A percentile compares a stretch with the other conserved stretches of the same genome.
Conservation (phyloP, 495 filamentous ascomycete genomes). For the Penicillium psychrofluorescens region DNA sequence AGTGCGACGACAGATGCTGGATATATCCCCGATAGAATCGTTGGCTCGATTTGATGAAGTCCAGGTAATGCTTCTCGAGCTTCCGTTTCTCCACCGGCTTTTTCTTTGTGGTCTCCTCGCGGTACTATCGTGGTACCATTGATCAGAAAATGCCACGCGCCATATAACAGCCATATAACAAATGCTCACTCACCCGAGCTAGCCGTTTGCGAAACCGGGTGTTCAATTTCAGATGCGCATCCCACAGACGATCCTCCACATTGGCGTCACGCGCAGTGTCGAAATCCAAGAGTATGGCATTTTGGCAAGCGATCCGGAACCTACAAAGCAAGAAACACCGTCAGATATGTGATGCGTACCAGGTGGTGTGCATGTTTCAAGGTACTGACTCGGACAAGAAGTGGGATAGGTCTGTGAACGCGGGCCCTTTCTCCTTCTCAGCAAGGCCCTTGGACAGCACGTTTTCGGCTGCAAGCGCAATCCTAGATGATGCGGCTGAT, state of each 20-base stretch:
- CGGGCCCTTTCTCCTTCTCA: constrained; percentile 47
- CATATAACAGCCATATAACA: not conserved
- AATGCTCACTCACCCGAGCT: constrained; percentile 31
- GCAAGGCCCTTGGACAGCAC: constrained; percentile 42
- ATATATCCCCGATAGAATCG: constrained; percentile 83
- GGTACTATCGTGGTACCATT: constrained; percentile 31
- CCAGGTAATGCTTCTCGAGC: constrained; percentile 67
- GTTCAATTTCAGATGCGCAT: constrained; percentile 69
- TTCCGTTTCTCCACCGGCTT: constrained; percentile 73
- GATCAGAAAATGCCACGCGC: constrained; percentile 8
- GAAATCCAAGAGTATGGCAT: constrained; percentile 66
- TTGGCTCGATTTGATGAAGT: constrained; percentile 79
- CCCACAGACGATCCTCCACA: constrained; percentile 71
- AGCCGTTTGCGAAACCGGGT: constrained; percentile 62
- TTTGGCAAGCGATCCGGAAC: constrained; percentile 62
- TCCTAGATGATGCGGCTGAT: constrained; percentile 19
- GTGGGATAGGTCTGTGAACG: constrained; percentile 51
- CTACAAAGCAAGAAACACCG: constrained; percentile 32
- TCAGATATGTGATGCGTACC: constrained; percentile 11
- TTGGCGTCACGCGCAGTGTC: constrained; percentile 54
- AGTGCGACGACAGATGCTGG: constrained; percentile 67
- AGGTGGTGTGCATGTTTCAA: not conserved
- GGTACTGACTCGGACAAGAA: constrained; percentile 50
- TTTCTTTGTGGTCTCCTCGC: constrained; percentile 48
- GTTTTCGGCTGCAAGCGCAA: constrained; percentile 39